Evolutionary conservation across 2,329 filamentous ascomycete genomes (phyloP), one percentile per base, ranked within the genome.

Genomic region (Colletotrichum eleusines): DNA sequence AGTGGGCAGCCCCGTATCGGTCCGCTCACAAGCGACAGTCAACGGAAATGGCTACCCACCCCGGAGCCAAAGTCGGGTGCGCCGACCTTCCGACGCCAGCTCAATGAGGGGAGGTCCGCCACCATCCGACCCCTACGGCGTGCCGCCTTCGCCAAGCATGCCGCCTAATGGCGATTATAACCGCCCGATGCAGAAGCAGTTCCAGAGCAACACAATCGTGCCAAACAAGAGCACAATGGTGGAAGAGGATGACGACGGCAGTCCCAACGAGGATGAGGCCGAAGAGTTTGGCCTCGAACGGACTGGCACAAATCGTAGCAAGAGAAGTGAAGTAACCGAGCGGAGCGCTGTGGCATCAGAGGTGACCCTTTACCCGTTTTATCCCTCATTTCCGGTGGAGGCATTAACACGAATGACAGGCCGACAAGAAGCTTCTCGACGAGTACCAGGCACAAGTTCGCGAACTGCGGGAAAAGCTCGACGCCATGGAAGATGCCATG

Each of bases 151-250:
- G 14, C 89, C 89, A 9, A 85, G 86, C 63, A 73, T 88, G 59
- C 64, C 63, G 18, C 84, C 84, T 8, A 86, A 86, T 57, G 89
- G 90, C 76, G 90, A 92, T 63, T 92, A 90, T 74, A 91, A 92
- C 51, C 88, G 93, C 55, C 95, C 95, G 5, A 89, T 93, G 74
- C 92, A 93, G 20, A 97, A 97, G 78, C 94, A 94, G 46, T 94
- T 97, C 74, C 95, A 97, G 78, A 95, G 92, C 78, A 98, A 97
- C 78, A 98, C 94, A 0, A 97, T 98, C 76, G 92, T 98, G 40
- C 96, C 96, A 0, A 98, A 98, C 79, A 99, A 98, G 83, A 97
- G 95, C 77, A 98, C 93, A 0, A 95, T 98, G 91, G 90, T 98
- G 1, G 96, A 99, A 80, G 96, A 98, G 78, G 95, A 97, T 74